Conservation (phyloP, 169 alveolate genomes). For the Plasmodium blacklocki region DNA sequence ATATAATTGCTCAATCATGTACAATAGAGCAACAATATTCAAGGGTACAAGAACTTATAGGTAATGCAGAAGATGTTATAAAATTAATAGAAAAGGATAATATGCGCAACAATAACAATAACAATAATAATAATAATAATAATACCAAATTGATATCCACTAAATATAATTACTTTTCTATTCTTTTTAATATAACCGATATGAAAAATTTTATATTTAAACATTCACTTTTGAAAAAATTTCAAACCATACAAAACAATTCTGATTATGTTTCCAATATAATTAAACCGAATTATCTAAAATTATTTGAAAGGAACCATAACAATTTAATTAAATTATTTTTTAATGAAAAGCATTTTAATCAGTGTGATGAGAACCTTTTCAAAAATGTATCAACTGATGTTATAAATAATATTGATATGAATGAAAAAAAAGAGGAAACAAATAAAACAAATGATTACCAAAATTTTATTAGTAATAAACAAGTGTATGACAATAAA, state of each 20-base stretch:
- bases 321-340: slow-evolving; percentile 22
- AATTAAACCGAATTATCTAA: slow-evolving; percentile 66
- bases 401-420: not conserved
- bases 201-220: slow-evolving; percentile 46
- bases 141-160: not conserved
- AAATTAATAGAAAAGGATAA: slow-evolving; percentile 53
- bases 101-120: slow-evolving; percentile 5
- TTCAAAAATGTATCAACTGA: not conserved
- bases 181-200: slow-evolving; percentile 18
- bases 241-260: slow-evolving; percentile 50
- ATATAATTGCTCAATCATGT: slow-evolving; percentile 57
- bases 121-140: not conserved
- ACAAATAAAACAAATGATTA: not conserved
- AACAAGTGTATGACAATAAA: not conserved
- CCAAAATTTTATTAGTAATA: not conserved
- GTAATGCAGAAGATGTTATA: slow-evolving; percentile 58
- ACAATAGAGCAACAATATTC: slow-evolving; percentile 74
- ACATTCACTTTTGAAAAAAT: slow-evolving; percentile 42
- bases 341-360: not conserved
- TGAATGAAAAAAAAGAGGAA: not conserved
- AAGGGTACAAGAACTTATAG: slow-evolving; percentile 69
- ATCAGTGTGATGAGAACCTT: not conserved
- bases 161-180: slow-evolving; percentile 1
- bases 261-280: slow-evolving; percentile 41
- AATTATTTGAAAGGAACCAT: slow-evolving; percentile 61